Base-by-base conservation (phyloP, 2,329 filamentous ascomycete genomes). In the Trichoderma koningii region DNA sequence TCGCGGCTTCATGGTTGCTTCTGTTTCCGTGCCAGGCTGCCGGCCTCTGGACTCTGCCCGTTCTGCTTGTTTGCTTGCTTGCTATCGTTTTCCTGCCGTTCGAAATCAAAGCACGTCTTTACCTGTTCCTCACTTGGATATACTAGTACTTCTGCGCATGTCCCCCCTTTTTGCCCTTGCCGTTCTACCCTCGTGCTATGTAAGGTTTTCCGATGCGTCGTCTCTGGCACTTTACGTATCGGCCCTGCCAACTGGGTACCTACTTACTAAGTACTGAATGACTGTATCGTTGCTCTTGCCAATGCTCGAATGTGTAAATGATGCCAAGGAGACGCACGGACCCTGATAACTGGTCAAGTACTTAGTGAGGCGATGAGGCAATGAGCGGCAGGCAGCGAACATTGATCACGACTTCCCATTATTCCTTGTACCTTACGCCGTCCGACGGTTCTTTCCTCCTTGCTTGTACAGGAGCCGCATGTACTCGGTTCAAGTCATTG, bases 331-430 rank as follows among this genome's bases (percentile, higher is more conserved):
- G 15, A 28, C 52, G 50, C 60, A 63, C 48, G 60, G 60, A 51
- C 60, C 60, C 38, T 38, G n/a, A 63, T 23, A 21, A 55, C 57
- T n/a, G 30, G 38, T 48, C 44, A 48, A 30, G 57, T 23, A 23
- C 21, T 3, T 60, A 34, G 56, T 61, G 47, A 61, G 45, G 57
- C 34, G 44, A 44, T 61, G 47, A 52, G 57, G 57, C 51, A 61
- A 61, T 61, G 57, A 52, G 45, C 21, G 47, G 19, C 48, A 51
- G 56, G 56, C 56, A 60, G 45, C 45, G 14, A 50, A 19, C 21
- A 50, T 28, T 44, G n/a, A 34, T 44, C 28, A 30, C 56, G 19
- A 50, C 12, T 38, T 38, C 12, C 34, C 34, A 38, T 4, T 38
- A 26, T 51, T 19, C 17, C 48, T 15, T 28, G 50, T 34, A 34